phyloP scores from a whole-genome alignment of 2,329 filamentous ascomycete species.

The Epichloe glyceriae region DNA sequence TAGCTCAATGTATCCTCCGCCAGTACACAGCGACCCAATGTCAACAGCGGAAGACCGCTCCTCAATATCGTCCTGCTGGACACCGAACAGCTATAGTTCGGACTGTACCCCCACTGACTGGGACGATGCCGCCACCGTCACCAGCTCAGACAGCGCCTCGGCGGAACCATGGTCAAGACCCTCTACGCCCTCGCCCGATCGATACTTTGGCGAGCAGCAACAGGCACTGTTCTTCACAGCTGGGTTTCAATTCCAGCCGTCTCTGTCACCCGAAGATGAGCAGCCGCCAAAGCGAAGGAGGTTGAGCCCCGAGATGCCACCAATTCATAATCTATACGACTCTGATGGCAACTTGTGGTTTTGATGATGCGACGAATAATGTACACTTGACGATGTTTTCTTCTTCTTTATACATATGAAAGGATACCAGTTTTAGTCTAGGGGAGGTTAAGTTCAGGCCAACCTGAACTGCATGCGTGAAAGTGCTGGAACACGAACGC shows the following conservation, averaged over 20 bases:
- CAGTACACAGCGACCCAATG: background rate
- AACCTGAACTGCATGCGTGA: background rate
- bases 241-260: background rate
- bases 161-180: background rate
- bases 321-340: background rate
- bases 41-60: background rate
- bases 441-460: too few species aligned
- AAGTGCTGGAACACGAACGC: background rate
- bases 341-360: background rate
- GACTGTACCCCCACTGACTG: background rate
- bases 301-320: background rate
- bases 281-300: background rate
- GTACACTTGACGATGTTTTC: background rate
- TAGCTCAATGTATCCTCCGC: background rate
- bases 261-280: background rate
- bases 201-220: background rate
- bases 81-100: background rate
- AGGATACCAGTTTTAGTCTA: too few species aligned
- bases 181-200: background rate
- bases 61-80: background rate
- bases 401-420: too few species aligned
- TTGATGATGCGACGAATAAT: background rate
- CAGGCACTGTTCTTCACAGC: background rate
- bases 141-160: background rate
- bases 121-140: background rate